phyloP scores from a whole-genome alignment of 495 filamentous ascomycete species.

The Pyrenopolyporus hunteri region DNA sequence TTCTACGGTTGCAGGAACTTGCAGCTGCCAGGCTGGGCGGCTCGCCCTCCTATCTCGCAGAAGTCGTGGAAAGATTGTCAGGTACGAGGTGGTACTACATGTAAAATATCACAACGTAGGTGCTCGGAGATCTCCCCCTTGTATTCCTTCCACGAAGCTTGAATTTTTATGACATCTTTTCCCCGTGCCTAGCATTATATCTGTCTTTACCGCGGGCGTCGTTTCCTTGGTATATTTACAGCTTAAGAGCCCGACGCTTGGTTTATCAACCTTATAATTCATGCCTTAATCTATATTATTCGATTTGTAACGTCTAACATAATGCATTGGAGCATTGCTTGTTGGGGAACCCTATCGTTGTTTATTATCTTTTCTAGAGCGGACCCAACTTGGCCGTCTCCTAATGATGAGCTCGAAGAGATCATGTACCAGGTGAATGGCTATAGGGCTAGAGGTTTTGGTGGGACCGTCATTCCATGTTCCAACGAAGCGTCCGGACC shows the following conservation, averaged over 20 bases:
- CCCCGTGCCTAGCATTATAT: neutral
- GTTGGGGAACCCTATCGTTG: slow-evolving; percentile 24
- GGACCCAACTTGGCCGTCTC: slow-evolving; percentile 65
- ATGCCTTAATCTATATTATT: slow-evolving; percentile 20
- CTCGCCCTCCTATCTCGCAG: slow-evolving; percentile 28
- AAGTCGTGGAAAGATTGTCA: slow-evolving; percentile 20
- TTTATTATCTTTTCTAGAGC: slow-evolving; percentile 34
- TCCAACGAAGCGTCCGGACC: slow-evolving; percentile 59
- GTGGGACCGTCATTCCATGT: slow-evolving; percentile 63
- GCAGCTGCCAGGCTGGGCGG: slow-evolving; percentile 27
- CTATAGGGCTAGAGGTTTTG: slow-evolving; percentile 59
- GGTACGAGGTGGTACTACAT: slow-evolving; percentile 4
- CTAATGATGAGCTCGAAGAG: slow-evolving; percentile 67
- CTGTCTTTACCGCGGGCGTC: neutral
- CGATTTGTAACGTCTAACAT: neutral
- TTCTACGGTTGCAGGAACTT: slow-evolving; percentile 26
- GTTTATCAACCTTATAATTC: neutral
- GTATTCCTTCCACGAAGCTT: neutral
- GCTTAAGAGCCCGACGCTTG: neutral
- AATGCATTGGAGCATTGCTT: slow-evolving; percentile 24
- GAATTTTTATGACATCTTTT: neutral
- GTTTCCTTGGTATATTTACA: neutral
- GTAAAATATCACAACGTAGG: slow-evolving; percentile 8
- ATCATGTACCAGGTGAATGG: slow-evolving; percentile 64
- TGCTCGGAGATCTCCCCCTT: slow-evolving; percentile 11